Base-by-base conservation (phyloP, 148 eudicot species). In the Vaccinium myrtillus region DNA sequence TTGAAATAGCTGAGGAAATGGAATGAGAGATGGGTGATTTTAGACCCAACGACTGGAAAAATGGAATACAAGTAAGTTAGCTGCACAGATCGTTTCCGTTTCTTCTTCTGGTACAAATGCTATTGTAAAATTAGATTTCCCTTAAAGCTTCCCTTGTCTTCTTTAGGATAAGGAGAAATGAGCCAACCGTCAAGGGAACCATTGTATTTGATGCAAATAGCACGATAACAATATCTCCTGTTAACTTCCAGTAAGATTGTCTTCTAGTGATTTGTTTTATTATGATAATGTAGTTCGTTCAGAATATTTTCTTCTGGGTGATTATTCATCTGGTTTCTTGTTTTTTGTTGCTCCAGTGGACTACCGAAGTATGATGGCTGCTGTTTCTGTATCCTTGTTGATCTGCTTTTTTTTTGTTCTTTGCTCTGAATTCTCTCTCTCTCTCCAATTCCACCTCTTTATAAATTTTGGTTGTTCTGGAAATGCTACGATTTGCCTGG, bases 1-100 rank as follows among this genome's bases (percentile, higher is more conserved):
- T 79, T 69, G 86, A 43, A 84, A 81, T 81, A 97, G 99, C 89
- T 97, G 85, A 90, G 97, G 86, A 97, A 97, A 87, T 97, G 98
- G 99, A 97, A 97, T 12, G 99, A 97, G 86, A 92, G 99, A 83
- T 97, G 99, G 99, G 93, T 97, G 87, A 91, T 93, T 87, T 89
- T 97, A 85, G 99, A 97, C 88, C 99, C 99, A 74, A 97, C 96
- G 75, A 97, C 99, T 23, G 99, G 99, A 67, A 97, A 90, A 89
- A 94, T 97, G 99, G 99, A 94, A 85, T 97, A 97, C 94, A 97
- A 97, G 99, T 96, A 90, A 91, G 93, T 84, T 48, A 69, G 86
- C 55, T 61, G 77, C 9, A 36, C 14, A 65, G 18, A 51, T 75
- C 15, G 58, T 48, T 55, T 70, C 70, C 36, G 49, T 54, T 83